Conservation (phyloP, 345 rosid species). For the Raphanus sativus region DNA sequence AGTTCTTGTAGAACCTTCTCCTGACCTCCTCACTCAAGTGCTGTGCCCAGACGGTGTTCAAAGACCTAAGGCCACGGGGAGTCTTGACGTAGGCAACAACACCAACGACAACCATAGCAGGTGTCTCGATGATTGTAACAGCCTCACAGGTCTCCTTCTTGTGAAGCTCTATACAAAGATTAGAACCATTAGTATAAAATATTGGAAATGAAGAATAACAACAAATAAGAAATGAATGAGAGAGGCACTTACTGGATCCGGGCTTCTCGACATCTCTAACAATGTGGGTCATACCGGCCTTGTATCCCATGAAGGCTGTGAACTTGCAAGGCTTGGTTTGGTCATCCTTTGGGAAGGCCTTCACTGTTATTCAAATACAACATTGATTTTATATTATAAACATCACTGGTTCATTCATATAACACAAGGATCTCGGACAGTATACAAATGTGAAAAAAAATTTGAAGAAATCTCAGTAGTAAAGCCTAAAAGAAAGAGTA, state of each 20-base stretch:
- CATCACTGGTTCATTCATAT: background rate
- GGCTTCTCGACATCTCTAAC: conserved; percentile 89
- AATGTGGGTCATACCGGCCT: conserved; percentile 95
- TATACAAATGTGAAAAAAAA: background rate
- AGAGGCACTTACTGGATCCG: conserved; percentile 65
- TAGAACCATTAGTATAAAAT: background rate
- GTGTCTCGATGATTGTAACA: conserved; percentile 79
- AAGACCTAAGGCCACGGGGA: conserved; percentile 67
- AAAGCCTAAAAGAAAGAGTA: background rate
- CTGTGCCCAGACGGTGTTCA: conserved; percentile 95
- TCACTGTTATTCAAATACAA: conserved; percentile 48
- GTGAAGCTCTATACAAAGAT: conserved; percentile 62
- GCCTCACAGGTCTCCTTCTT: conserved; percentile 96
- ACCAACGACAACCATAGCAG: conserved; percentile 83
- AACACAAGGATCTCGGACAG: background rate
- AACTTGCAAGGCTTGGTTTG: conserved; percentile 75
- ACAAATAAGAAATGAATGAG: background rate
- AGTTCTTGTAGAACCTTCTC: conserved; percentile 87
- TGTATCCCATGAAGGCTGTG: conserved; percentile 87
- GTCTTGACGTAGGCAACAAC: conserved; percentile 86
- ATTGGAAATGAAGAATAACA: background rate
- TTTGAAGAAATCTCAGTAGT: background rate
- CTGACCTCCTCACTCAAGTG: conserved; percentile 83
- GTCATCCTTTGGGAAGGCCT: conserved; percentile 89
- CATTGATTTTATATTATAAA: background rate